A percentile compares a stretch with the other conserved stretches of the same genome.
Evolutionary conservation across 208 protist genomes (phyloP).

Genomic region (Acanthamoeba culbertsoni): DNA sequence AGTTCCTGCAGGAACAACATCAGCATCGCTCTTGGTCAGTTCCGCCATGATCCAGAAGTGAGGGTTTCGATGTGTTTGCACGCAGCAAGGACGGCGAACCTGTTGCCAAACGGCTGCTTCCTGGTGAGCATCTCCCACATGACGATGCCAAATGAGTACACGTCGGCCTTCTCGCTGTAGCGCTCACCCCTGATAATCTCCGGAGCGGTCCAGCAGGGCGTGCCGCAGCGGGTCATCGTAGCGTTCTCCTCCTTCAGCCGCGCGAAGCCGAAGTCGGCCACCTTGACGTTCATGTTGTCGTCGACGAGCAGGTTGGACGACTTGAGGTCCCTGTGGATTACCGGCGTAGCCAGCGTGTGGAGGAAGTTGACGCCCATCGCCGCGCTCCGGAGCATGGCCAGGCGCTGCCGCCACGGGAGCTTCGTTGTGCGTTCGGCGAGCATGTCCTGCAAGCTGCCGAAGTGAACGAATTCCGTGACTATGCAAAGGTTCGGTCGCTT

Average conservation of each 20-base stretch:
- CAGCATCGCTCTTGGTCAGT: not conserved
- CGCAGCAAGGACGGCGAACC: no score
- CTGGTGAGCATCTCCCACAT: conserved; percentile 20
- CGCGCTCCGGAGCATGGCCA: not conserved
- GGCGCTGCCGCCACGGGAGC: not conserved
- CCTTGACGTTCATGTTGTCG: conserved; percentile 72
- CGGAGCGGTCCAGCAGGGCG: conserved; percentile 74
- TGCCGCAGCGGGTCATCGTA: conserved; percentile 74
- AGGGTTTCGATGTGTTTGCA: no score
- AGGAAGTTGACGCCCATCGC: not conserved
- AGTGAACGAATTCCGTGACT: no score
- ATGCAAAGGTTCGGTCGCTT: no score
- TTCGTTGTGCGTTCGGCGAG: no score
- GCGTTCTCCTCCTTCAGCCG: conserved; percentile 25
- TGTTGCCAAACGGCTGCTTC: not conserved
- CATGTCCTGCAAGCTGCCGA: no score
- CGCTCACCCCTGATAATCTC: conserved; percentile 67
- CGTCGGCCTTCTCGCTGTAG: conserved; percentile 75
- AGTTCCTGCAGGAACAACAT: not conserved
- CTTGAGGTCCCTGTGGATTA: not conserved
- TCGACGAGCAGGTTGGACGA: not conserved
- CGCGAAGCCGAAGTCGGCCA: conserved; percentile 73
- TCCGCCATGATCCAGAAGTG: not conserved
- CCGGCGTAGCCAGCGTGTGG: not conserved
- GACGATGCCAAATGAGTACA: conserved; percentile 69